Conservation (phyloP, 495 filamentous ascomycete genomes). For the Gamarada debralockiae region DNA sequence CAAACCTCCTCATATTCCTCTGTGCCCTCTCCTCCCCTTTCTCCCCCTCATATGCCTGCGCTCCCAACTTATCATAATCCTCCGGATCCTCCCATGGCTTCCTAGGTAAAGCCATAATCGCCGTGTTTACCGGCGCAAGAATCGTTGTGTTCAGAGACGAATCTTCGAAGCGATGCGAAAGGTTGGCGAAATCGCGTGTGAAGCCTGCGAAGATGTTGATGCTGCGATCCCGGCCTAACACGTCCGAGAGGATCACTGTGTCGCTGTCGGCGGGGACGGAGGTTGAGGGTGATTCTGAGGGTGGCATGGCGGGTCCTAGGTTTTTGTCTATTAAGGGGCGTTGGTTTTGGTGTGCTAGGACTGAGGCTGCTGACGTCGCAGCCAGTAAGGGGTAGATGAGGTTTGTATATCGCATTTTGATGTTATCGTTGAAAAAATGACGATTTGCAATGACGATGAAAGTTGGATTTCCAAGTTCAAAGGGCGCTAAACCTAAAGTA, state of each 20-base stretch:
- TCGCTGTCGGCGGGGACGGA: slow-evolving; percentile 14
- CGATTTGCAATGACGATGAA: background rate
- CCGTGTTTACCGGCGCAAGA: slow-evolving; percentile 81
- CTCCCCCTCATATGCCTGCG: slow-evolving; percentile 74
- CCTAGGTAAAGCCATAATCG: slow-evolving; percentile 70
- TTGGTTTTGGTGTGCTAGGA: slow-evolving; percentile 10
- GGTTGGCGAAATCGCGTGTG: slow-evolving; percentile 71
- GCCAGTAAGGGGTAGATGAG: slow-evolving; percentile 11
- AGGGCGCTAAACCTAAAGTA: background rate
- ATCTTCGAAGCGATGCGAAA: slow-evolving; percentile 69
- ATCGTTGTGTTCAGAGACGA: slow-evolving; percentile 74
- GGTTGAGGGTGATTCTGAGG: background rate
- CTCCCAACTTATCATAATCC: slow-evolving; percentile 71
- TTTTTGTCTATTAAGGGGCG: slow-evolving; percentile 13
- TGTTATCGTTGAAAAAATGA: background rate
- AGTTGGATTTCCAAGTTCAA: background rate
- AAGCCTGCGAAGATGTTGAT: slow-evolving; percentile 90
- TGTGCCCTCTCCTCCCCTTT: slow-evolving; percentile 77
- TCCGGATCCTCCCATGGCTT: slow-evolving; percentile 93
- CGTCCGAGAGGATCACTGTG: slow-evolving; percentile 59
- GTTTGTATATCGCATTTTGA: slow-evolving; percentile 17
- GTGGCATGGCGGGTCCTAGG: slow-evolving; percentile 18
- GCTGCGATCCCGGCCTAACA: slow-evolving; percentile 73
- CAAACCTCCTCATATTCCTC: slow-evolving; percentile 75
- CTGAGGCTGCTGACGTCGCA: slow-evolving; percentile 8